Evolutionary conservation across 176 grass and related monocot species (phyloP).

Genomic region (Metroxylon sagu): DNA sequence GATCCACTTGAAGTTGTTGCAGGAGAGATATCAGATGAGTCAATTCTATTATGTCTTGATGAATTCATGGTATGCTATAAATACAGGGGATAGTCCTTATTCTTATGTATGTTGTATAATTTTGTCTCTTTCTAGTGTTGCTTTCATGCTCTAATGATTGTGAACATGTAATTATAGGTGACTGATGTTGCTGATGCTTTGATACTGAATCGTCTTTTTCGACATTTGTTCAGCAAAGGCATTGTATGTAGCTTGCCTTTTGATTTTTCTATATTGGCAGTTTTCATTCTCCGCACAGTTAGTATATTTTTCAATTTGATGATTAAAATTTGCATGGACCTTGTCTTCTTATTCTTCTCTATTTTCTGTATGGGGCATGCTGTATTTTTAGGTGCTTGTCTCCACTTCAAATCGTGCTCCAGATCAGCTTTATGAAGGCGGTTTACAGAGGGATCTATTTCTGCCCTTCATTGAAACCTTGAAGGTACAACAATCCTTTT

Average conservation of each 20-base stretch:
- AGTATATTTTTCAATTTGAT: constrained; percentile 3
- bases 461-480: constrained; percentile 80
- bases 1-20: constrained; percentile 97
- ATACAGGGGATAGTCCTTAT: background rate
- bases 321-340: constrained; percentile 3
- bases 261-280: background rate
- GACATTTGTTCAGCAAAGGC: constrained; percentile 85
- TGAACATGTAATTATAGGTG: constrained; percentile 36
- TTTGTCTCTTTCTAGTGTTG: background rate
- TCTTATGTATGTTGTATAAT: background rate
- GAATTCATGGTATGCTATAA: constrained; percentile 77
- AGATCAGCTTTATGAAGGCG: constrained; percentile 48
- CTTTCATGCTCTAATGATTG: background rate
- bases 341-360: constrained; percentile 22
- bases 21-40: constrained; percentile 92
- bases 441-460: constrained; percentile 50
- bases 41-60: constrained; percentile 89
- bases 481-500: constrained; percentile 41
- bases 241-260: constrained; percentile 48
- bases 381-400: constrained; percentile 53
- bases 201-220: constrained; percentile 82
- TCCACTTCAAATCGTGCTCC: constrained; percentile 85
- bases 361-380: background rate
- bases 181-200: constrained; percentile 96
- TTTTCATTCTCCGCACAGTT: constrained; percentile 11